Base-by-base conservation (phyloP, 2,329 filamentous ascomycete genomes). In the Stagonosporopsis vannaccii region DNA sequence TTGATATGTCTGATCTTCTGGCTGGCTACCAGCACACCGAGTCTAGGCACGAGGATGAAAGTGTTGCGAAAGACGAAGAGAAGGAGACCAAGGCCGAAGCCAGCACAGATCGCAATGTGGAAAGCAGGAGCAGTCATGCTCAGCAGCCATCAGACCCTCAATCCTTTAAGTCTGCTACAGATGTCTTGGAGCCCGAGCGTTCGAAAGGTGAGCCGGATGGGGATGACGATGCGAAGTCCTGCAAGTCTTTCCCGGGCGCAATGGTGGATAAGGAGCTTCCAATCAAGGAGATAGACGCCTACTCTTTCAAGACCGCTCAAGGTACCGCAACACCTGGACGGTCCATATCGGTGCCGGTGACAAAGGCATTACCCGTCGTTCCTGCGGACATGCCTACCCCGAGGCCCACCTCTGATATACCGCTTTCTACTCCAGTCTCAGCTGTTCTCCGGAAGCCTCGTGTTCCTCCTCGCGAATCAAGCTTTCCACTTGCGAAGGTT, bases 151-250 rank as follows among this genome's bases (percentile, higher is more conserved):
- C 68, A 6, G 70, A 73, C 43, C 66, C 68, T 32, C 66, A 72
- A 46, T 75, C 73, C 6, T 75, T 71, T 62, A 73, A 73, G 48
- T 70, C 71, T 25, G 72, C 68, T 33, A 69, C 66, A 6, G 61
- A 68, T 48, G 40, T 62, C 13, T 51, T 61, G 7, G 60, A 69
- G n/a, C 40, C 51, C 30, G 47, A 47, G 25, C 40, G 51, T 11
- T 40, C 46, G 2, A 44, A 59, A 7, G 22, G 11, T 15, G 22
- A 28, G 3, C 33, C 32, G 6, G 54, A 57, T 22, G 23, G 37
- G 2, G 53, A 48, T 7, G 53, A 45, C 11, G 55, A 58, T 32
- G 58, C 40, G n/a, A 61, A 51, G 12, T 63, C 62, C 7, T 60
- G 59, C 40, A 59, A 56, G n/a, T 65, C 63, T 5, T 56, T 40